phyloP scores from a whole-genome alignment of 306 rosid species.

The Dalbergia cultrata region DNA sequence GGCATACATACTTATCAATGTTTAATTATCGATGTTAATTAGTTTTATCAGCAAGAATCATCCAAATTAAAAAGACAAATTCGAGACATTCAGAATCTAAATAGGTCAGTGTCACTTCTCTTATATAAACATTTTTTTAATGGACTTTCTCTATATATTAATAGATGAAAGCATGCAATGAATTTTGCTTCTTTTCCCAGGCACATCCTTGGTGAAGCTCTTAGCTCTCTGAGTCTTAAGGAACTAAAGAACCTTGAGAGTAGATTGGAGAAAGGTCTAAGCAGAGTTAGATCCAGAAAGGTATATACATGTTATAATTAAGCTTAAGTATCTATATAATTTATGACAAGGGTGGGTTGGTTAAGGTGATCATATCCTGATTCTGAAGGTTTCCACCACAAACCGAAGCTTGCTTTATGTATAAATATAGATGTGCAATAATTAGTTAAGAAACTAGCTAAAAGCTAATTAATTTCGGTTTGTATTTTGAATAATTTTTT shows the following conservation, averaged over 20 bases:
- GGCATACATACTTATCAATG: background rate
- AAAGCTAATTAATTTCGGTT: background rate
- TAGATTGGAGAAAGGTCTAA: conserved; percentile 86
- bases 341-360: background rate
- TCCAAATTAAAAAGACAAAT: conserved; percentile 83
- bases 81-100: conserved; percentile 79
- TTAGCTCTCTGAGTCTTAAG: conserved; percentile 69
- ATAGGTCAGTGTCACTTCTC: conserved; percentile 60
- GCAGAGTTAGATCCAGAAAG: conserved; percentile 87
- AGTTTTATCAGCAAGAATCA: conserved; percentile 92
- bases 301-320: conserved; percentile 32
- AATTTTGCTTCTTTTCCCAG: conserved; percentile 46
- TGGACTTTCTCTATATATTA: background rate
- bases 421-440: background rate
- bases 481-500: background rate
- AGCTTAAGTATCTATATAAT: too few species aligned
- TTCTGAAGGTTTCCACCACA: background rate
- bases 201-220: conserved; percentile 87
- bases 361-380: background rate
- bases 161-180: background rate
- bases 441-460: background rate
- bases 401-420: background rate
- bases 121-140: background rate
- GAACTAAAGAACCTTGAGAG: conserved; percentile 88
- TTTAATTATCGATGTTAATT: background rate